These are phyloP conservation scores for Aspergillus hiratsukae DNA, from an alignment of 2,329 filamentous ascomycete genomes.

Conservation along the genomic window DNA sequence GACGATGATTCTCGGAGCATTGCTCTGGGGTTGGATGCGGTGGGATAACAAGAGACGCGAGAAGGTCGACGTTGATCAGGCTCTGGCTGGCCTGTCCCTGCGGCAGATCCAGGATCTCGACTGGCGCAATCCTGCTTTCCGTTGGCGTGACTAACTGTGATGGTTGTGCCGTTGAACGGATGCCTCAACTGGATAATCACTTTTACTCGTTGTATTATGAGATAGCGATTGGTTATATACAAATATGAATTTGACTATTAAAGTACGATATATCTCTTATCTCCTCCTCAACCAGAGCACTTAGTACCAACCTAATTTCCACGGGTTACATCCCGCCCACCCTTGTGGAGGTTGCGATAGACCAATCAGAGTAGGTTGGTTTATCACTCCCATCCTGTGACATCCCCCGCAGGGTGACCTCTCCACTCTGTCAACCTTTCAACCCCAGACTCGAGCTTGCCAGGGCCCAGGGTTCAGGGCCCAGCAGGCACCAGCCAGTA, in stretches of 20 bases:
- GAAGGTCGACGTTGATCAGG: slow-evolving; percentile 50
- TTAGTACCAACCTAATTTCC: not conserved
- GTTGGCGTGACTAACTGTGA: slow-evolving; percentile 46
- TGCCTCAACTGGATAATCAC: not conserved
- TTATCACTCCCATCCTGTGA: not conserved
- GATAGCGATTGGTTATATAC: not conserved
- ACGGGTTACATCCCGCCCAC: not conserved
- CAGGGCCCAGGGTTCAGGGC: no score
- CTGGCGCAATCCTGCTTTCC: slow-evolving; percentile 63
- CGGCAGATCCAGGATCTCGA: slow-evolving; percentile 58
- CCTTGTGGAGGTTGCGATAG: no score
- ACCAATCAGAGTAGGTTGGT: not conserved
- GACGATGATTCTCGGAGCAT: slow-evolving; percentile 50
- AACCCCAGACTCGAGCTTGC: not conserved
- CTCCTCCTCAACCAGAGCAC: no score
- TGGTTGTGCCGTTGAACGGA: no score
- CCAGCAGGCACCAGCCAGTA: no score
- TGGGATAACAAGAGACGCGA: slow-evolving; percentile 58
- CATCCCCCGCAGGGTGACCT: not conserved
- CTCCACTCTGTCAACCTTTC: not conserved
- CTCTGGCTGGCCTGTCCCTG: slow-evolving; percentile 51
- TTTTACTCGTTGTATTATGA: not conserved
- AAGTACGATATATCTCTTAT: no score
- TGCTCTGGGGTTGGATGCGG: slow-evolving; percentile 57
- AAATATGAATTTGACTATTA: not conserved